phyloP scores from a whole-genome alignment of 805 yeast species.

The Candida yuanshanica region DNA sequence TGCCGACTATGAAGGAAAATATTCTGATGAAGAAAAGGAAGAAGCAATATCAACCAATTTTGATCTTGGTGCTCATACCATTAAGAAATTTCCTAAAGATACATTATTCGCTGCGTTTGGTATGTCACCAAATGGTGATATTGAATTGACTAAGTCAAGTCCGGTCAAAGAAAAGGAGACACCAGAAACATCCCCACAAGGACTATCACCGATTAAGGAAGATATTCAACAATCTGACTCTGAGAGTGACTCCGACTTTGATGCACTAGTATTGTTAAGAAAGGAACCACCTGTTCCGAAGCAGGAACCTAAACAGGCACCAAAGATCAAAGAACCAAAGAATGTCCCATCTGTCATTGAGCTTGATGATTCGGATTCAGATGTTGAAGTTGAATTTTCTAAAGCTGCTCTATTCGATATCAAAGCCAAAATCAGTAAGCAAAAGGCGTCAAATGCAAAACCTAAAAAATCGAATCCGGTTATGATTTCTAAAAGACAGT shows the following conservation, averaged over 20 bases:
- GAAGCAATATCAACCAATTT: constrained; percentile 1
- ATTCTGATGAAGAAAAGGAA: constrained; percentile 10
- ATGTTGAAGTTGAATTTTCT: constrained; percentile 20
- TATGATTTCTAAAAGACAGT: constrained; percentile 20
- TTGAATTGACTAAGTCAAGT: neutral
- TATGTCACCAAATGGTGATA: constrained; percentile 1
- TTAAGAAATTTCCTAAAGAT: constrained; percentile 16
- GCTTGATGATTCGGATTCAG: constrained; percentile 20
- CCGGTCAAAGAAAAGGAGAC: constrained; percentile 1
- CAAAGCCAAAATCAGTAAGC: constrained; percentile 29
- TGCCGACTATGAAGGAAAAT: constrained; percentile 4
- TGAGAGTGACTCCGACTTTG: constrained; percentile 12
- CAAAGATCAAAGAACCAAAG: constrained; percentile 5
- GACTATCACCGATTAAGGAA: constrained; percentile 4
- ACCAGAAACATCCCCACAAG: constrained; percentile 8
- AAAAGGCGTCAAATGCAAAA: constrained; percentile 7
- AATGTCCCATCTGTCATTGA: constrained; percentile 6
- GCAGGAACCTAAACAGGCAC: neutral
- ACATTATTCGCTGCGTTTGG: constrained; percentile 21
- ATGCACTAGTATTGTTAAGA: constrained; percentile 3
- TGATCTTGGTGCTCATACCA: constrained; percentile 10
- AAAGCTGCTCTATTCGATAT: constrained; percentile 31
- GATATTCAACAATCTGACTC: constrained; percentile 7
- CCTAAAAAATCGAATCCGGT: constrained; percentile 11
- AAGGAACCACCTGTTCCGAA: neutral